These are phyloP conservation scores for Mycena amicta DNA, from an alignment of 768 basidiomycete species.

Conservation along the genomic window DNA sequence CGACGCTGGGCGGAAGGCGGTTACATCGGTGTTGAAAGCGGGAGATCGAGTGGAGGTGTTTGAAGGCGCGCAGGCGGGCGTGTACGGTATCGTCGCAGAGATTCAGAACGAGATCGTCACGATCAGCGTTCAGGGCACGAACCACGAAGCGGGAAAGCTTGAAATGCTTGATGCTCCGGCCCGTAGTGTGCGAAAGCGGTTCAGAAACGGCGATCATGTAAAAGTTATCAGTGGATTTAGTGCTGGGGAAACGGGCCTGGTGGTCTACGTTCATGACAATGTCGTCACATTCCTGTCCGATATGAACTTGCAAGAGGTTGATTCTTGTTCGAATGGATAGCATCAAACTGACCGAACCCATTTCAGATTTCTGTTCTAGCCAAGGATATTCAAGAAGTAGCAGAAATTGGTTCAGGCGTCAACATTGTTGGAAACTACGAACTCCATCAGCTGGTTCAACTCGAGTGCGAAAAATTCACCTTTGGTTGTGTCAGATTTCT, in stretches of 20 bases:
- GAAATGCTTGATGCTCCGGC: constrained; percentile 86
- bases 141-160: constrained; percentile 72
- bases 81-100: constrained; percentile 89
- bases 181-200: constrained; percentile 87
- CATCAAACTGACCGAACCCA: constrained; percentile 14
- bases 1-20: constrained; percentile 83
- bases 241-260: constrained; percentile 92
- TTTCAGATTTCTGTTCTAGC: constrained; percentile 91
- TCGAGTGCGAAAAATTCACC: constrained; percentile 88
- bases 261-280: constrained; percentile 87
- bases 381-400: constrained; percentile 95
- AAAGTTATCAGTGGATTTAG: constrained; percentile 97
- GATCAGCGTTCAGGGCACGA: constrained; percentile 65
- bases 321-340: background rate
- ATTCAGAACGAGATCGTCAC: constrained; percentile 86
- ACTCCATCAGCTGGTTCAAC: constrained; percentile 92
- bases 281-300: constrained; percentile 95
- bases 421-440: constrained; percentile 93
- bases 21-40: constrained; percentile 91
- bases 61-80: constrained; percentile 93
- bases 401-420: constrained; percentile 91
- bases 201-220: constrained; percentile 97
- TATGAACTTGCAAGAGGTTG: constrained; percentile 93
- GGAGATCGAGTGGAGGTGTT: constrained; percentile 98
- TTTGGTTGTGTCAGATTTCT: no score